Base-by-base conservation (phyloP, 2,329 filamentous ascomycete species). In the Penicillium sp. region DNA sequence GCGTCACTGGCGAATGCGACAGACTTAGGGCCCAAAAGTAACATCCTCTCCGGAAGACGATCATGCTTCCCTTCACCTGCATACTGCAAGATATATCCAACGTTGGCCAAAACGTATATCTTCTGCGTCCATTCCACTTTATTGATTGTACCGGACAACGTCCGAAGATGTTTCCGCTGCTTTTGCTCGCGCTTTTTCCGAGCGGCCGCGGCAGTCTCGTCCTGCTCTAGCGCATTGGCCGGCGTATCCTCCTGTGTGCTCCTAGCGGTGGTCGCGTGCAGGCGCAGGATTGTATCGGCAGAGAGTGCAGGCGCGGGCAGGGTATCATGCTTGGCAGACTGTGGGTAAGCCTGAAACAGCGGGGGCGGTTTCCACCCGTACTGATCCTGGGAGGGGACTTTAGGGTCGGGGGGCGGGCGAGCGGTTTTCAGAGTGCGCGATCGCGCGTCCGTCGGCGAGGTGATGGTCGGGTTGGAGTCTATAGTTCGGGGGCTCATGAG, bases 271-370 rank as follows among this genome's bases (percentile, higher is more conserved):
- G 69, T 68, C 16, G 67, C 66, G 45, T 73, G 80, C 59, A 83
- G 75, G 56, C 87, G 84, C 47, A 91, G 70, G 44, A 94, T 83
- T 1, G 82, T 75, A 57, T 95, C 92, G 1, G 88, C 83, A 1
- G 88, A 84, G 10, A 88, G 74, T 2, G 82, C 83, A 36, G 88
- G 87, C 14, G 88, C 83, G 24, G 86, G 83, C 3, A 96, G 78
- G 14, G 83, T 85, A 10, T 85, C 86, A 70, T 94, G 85, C 66
- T 89, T 92, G 61, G 91, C 82, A 2, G 91, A 86, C 72, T 96
- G 92, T 0, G 90, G 88, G 69, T 92, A 96, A 11, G 90, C 91
- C 70, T 96, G 89, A 71, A 92, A 95, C 11, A 97, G 77, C 2
- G 91, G 90, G 6, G 91, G 90, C 14, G 87, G 83, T 52, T 84